phyloP scores from a whole-genome alignment of 345 rosid species.

The Boechera divaricarpa region DNA sequence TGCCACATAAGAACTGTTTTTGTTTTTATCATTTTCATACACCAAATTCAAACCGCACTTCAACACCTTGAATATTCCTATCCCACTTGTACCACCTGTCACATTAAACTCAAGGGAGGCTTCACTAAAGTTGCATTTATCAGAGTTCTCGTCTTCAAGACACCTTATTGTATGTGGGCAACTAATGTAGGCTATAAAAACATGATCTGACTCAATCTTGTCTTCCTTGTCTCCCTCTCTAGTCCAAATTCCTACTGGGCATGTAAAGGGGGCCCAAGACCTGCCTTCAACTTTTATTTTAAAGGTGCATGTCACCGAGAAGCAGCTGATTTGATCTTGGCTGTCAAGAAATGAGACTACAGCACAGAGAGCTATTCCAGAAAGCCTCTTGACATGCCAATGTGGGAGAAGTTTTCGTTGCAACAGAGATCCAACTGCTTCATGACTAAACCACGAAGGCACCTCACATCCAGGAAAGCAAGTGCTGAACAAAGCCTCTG shows the following conservation, averaged over 20 bases:
- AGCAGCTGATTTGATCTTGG: slow-evolving; percentile 19
- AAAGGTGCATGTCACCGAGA: slow-evolving; percentile 27
- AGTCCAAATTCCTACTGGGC: background rate
- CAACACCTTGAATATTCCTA: background rate
- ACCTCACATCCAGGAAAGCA: slow-evolving; percentile 36
- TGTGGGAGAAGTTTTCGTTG: slow-evolving; percentile 8
- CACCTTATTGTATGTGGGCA: background rate
- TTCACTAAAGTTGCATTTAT: background rate
- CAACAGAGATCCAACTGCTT: slow-evolving; percentile 23
- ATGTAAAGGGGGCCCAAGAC: background rate
- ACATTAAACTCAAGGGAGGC: background rate
- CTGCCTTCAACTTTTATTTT: background rate
- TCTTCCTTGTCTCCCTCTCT: background rate
- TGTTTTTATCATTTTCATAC: background rate
- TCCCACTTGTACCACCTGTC: background rate
- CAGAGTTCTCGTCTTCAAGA: background rate
- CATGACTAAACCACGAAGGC: slow-evolving; percentile 29
- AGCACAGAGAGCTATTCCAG: slow-evolving; percentile 28
- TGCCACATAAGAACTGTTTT: background rate
- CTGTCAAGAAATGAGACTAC: slow-evolving; percentile 27
- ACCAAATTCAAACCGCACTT: background rate
- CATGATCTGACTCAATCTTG: background rate
- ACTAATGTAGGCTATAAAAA: background rate
- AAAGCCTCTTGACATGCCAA: slow-evolving; percentile 21
- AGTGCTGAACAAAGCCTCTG: slow-evolving; percentile 35